Evolutionary conservation across 2,329 filamentous ascomycete genomes (phyloP).

Genomic region (Cryphonectria japonica): DNA sequence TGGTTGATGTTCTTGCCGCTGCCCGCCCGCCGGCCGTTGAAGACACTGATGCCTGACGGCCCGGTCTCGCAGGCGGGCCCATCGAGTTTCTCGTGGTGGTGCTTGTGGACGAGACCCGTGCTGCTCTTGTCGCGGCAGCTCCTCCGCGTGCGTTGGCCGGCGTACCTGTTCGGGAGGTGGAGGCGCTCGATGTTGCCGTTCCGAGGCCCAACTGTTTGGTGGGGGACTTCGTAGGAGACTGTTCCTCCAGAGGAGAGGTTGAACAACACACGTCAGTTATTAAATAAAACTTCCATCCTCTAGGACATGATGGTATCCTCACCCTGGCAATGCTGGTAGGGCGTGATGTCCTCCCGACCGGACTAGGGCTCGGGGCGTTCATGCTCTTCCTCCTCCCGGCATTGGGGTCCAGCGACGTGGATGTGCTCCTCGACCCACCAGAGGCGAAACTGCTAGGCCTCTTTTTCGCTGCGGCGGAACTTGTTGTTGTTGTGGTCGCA

Average conservation of each 20-base stretch:
- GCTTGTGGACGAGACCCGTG: conserved; percentile 57
- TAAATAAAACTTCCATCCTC: too few relatives aligned
- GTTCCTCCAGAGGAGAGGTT: conserved; percentile 21
- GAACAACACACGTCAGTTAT: background rate
- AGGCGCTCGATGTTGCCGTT: conserved; percentile 57
- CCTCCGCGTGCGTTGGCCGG: conserved; percentile 59
- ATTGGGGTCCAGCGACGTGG: conserved; percentile 55
- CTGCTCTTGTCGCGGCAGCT: conserved; percentile 51
- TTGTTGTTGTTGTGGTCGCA: conserved; percentile 40
- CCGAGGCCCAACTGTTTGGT: conserved; percentile 70
- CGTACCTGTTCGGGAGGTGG: conserved; percentile 66
- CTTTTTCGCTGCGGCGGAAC: conserved; percentile 40
- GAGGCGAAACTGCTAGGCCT: conserved; percentile 56
- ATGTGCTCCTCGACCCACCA: conserved; percentile 42
- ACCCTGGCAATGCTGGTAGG: conserved; percentile 62
- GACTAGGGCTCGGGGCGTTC: conserved; percentile 74
- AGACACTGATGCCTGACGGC: conserved; percentile 50
- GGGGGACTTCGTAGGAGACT: conserved; percentile 80
- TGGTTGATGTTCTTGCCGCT: conserved; percentile 44
- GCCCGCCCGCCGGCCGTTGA: conserved; percentile 42
- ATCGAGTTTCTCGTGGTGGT: conserved; percentile 63
- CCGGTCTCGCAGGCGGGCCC: conserved; percentile 62
- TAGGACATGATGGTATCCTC: conserved; percentile 36
- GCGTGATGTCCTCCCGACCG: conserved; percentile 60
- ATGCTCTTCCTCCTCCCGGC: conserved; percentile 68